Conservation (phyloP, 805 yeast species). For the Zygosaccharomyces gambellarensis region DNA sequence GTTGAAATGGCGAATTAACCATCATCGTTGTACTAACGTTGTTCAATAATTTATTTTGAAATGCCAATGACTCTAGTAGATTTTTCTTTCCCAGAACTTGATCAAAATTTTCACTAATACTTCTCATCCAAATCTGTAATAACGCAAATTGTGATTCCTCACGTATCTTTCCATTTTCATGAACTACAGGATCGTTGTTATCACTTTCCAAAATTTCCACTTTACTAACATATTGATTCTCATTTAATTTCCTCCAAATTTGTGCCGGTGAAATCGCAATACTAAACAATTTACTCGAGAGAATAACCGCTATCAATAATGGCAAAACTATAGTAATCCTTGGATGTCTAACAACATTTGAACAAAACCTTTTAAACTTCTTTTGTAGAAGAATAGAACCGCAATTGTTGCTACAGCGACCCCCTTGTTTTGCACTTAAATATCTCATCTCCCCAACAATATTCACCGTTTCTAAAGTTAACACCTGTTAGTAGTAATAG, state of each 20-base stretch:
- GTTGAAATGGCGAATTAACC: constrained; percentile 40
- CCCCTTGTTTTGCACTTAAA: neutral
- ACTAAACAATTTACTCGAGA: constrained; percentile 46
- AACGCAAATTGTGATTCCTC: constrained; percentile 31
- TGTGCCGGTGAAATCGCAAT: constrained; percentile 2
- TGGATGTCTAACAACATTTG: constrained; percentile 8
- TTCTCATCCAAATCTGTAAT: constrained; percentile 23
- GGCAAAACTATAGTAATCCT: constrained; percentile 43
- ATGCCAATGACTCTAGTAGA: constrained; percentile 32
- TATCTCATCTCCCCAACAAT: neutral
- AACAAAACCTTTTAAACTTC: constrained; percentile 6
- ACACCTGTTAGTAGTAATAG: too few relatives aligned
- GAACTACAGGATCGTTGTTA: constrained; percentile 2
- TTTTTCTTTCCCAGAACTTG: constrained; percentile 37
- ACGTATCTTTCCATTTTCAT: neutral
- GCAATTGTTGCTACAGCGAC: neutral
- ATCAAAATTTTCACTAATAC: constrained; percentile 8
- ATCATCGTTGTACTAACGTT: constrained; percentile 16
- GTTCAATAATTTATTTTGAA: constrained; percentile 34
- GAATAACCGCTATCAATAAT: constrained; percentile 40
- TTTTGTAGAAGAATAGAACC: neutral
- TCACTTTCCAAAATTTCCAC: constrained; percentile 16
- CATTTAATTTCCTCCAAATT: constrained; percentile 32
- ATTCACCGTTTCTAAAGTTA: too few relatives aligned
- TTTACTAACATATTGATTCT: constrained; percentile 19